Evolutionary conservation across 2,329 filamentous ascomycete genomes (phyloP).

Genomic region (Neofusicoccum ribis): DNA sequence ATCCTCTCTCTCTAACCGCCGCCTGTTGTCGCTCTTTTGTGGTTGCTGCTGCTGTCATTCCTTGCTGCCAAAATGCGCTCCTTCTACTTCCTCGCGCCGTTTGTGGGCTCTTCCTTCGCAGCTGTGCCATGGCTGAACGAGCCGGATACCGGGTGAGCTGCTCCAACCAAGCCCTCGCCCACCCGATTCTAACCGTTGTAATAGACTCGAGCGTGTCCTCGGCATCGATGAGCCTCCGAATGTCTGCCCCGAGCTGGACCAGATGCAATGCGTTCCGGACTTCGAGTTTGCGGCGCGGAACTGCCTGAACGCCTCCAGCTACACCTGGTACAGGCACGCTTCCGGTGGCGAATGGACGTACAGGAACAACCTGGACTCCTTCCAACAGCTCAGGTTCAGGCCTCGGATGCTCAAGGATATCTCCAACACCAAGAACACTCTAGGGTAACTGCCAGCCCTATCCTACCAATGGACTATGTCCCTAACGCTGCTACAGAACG

Average conservation of each 20-base stretch:
- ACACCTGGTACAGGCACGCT: constrained; percentile 60
- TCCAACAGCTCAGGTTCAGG: constrained; percentile 50
- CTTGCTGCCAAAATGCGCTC: constrained; percentile 1
- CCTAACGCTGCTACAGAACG: constrained; percentile 29
- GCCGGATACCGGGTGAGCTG: constrained; percentile 32
- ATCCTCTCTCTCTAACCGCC: no score
- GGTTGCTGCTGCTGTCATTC: neutral
- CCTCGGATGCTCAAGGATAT: constrained; percentile 55
- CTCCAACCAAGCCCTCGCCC: neutral
- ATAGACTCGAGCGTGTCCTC: constrained; percentile 2
- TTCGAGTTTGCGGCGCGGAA: constrained; percentile 56
- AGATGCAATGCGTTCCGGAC: constrained; percentile 53
- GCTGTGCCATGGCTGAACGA: constrained; percentile 37
- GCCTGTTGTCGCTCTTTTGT: neutral
- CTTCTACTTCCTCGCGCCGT: neutral
- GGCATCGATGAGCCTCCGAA: constrained; percentile 27
- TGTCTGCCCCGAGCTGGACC: constrained; percentile 46
- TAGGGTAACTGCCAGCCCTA: constrained; percentile 23
- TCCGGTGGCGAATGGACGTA: constrained; percentile 58
- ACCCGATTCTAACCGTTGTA: neutral
- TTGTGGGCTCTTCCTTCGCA: constrained; percentile 28
- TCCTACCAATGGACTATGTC: no score
- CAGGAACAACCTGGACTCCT: constrained; percentile 59
- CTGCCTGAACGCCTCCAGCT: constrained; percentile 49
- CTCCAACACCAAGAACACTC: constrained; percentile 39